A percentile compares a stretch with the other conserved stretches of the same genome.
Conservation (phyloP, 371 early-diverging fungal species). For the Syncephalis fuscata region DNA sequence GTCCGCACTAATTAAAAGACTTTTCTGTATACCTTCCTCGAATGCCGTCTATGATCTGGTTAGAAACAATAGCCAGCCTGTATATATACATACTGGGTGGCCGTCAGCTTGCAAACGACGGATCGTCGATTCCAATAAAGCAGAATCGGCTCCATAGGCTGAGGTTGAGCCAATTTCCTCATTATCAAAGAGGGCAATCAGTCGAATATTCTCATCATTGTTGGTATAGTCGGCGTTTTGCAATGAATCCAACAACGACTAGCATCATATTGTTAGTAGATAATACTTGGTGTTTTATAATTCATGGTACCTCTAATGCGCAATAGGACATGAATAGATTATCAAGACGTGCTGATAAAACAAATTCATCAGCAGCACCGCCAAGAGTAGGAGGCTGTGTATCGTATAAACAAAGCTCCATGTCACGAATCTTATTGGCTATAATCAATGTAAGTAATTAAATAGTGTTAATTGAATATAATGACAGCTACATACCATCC, state of each 20-base stretch:
- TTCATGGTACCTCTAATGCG: slow-evolving; percentile 29
- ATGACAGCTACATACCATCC: slow-evolving; percentile 18
- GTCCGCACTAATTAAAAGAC: slow-evolving; percentile 79
- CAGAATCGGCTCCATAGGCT: slow-evolving; percentile 90
- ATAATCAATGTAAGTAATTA: not conserved
- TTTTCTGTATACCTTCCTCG: slow-evolving; percentile 70
- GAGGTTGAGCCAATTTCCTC: slow-evolving; percentile 96
- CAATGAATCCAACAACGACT: slow-evolving; percentile 10
- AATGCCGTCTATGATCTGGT: slow-evolving; percentile 31
- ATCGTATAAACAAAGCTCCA: slow-evolving; percentile 90
- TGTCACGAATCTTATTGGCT: slow-evolving; percentile 70
- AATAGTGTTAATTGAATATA: not conserved
- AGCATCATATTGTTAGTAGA: not conserved
- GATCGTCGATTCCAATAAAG: slow-evolving; percentile 57
- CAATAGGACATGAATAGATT: slow-evolving; percentile 91
- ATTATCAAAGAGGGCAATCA: slow-evolving; percentile 89
- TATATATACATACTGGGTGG: not conserved
- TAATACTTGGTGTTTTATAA: slow-evolving; percentile 8
- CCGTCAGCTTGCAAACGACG: slow-evolving; percentile 26
- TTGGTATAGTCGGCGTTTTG: slow-evolving; percentile 18
- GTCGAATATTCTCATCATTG: slow-evolving; percentile 62
- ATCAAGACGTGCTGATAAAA: slow-evolving; percentile 86
- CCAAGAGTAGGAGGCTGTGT: slow-evolving; percentile 69
- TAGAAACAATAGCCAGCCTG: not conserved
- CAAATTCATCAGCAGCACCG: slow-evolving; percentile 81